Evolutionary conservation across 306 rosid species (phyloP).

Genomic region (Oxytropis ochrocephala): DNA sequence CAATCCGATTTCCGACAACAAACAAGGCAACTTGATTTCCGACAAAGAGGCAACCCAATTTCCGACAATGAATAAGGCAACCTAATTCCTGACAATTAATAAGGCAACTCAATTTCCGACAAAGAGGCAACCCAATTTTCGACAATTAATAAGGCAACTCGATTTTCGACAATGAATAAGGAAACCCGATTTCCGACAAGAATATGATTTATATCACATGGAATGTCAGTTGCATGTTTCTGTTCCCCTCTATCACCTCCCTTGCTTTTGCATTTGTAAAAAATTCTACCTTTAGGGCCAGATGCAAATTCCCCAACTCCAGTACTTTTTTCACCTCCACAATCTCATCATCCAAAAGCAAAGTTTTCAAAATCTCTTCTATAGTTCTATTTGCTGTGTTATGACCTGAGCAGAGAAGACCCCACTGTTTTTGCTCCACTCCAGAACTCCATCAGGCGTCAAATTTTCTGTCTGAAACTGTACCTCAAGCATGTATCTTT

Average conservation of each 20-base stretch:
- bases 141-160: too few relatives aligned
- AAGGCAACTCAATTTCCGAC: too few relatives aligned
- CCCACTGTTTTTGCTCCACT: slow-evolving; percentile 19
- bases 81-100: too few relatives aligned
- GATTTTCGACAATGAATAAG: too few relatives aligned
- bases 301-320: slow-evolving; percentile 54
- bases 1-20: too few relatives aligned
- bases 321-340: slow-evolving; percentile 51
- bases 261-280: slow-evolving; percentile 52
- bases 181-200: too few relatives aligned
- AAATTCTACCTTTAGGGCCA: slow-evolving; percentile 47
- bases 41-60: too few relatives aligned
- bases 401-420: slow-evolving; percentile 29
- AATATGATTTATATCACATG: too few relatives aligned
- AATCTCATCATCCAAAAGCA: slow-evolving; percentile 61
- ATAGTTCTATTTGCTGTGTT: slow-evolving; percentile 33
- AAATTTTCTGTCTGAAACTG: slow-evolving; percentile 39
- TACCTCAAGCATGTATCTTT: slow-evolving; percentile 31
- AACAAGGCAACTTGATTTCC: too few relatives aligned
- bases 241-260: slow-evolving; percentile 38
- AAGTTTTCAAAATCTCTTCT: slow-evolving; percentile 47
- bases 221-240: slow-evolving; percentile 49
- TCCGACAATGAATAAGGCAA: too few relatives aligned
- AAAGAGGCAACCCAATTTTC: too few relatives aligned
- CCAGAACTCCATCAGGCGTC: slow-evolving; percentile 44